Base-by-base conservation (phyloP, 176 grass and related monocot species). In the Miscanthus lutarioriparius region DNA sequence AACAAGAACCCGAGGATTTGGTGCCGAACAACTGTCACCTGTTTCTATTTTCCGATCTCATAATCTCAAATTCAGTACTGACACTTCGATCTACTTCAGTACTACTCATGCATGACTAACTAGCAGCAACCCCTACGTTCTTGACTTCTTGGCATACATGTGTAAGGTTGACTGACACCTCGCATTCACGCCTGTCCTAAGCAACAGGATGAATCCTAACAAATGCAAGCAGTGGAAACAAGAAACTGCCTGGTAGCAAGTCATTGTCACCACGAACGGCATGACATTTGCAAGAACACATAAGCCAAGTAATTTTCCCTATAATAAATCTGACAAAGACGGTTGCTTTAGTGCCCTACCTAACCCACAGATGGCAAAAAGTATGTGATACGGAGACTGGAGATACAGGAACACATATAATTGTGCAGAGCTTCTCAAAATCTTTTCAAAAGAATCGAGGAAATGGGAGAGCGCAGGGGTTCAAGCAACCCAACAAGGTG, bases 201-300 rank as follows among this genome's bases (percentile, higher is more conserved):
- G 7, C 25, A 48, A 28, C 41, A 73, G 14, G 23, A 48, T 13
- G 25, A 27, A 1, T 47, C 43, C 13, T 27, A 28, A 27, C 38
- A 73, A 43, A 72, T 44, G 47, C 58, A 58, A 75, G 63, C 74
- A 74, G 73, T 78, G 14, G 74, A 80, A 79, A 62, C 83, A 82
- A 77, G 80, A 87, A 63, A 79, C 67, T 8, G 25, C 43, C 27
- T 53, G 33, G 33, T 48, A 65, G 17, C 11, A 11, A 26, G 35
- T 67, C 67, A 63, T 54, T 81, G 22, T 28, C 22, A 70, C 37
- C 79, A 64, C 66, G 83, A 69, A 35, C 19, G 36, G 54, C 32
- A 43, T 49, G 67, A 32, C 48, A 64, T 76, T 70, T 63, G 38
- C 27, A 74, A 70, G 63, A 49, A 63, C 51, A 76, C 19, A 33